Base-by-base conservation (phyloP, 2,329 filamentous ascomycete species). In the Rutstroemia sp. region DNA sequence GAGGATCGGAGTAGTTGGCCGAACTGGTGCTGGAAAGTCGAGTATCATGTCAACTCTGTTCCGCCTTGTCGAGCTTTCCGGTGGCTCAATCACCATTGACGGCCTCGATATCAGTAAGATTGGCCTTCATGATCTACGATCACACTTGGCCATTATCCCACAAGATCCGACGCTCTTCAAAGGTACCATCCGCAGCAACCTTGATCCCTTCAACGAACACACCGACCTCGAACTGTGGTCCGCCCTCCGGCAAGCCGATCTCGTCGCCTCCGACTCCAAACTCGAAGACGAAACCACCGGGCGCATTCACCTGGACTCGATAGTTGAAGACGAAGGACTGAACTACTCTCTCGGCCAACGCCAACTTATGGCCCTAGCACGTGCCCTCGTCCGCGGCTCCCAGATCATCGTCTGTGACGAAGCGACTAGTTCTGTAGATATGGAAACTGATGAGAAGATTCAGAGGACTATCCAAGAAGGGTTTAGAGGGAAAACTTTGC, bases 381-480 rank as follows among this genome's bases (percentile, higher is more conserved):
- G 94, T 0, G 94, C 94, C 0, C 81, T 99, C 2, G 92, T 97
- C 4, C 85, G 92, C 39, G 84, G 86, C 45, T 88, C 86, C 0
- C 89, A 88, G 64, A 96, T 97, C 72, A 96, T 97, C 65, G 86
- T 99, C 50, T 96, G 92, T 72, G 94, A 99, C 75, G 94, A 99
- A 72, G 94, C 94, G 1, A 99, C 94, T 0, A 90, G 86, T 1
- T 88, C 83, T 0, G 92, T 97, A 7, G 92, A 97, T 71, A 94
- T 96, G 77, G 92, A 96, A 69, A 97, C 92, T 3, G 94, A 99
- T 69, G 87, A 90, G 72, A 95, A 94, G 79, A 96, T 97, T 69
- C 92, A 97, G 72, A 76, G 78, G 55, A 95, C 92, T 3, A 96
- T 97, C 72, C 86, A 89, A 0, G 79, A 81, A 1, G 92, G 86